Evolutionary conservation across 2,329 filamentous ascomycete genomes (phyloP), one percentile per base, ranked within the genome.

Genomic region (Beauveria sp.): DNA sequence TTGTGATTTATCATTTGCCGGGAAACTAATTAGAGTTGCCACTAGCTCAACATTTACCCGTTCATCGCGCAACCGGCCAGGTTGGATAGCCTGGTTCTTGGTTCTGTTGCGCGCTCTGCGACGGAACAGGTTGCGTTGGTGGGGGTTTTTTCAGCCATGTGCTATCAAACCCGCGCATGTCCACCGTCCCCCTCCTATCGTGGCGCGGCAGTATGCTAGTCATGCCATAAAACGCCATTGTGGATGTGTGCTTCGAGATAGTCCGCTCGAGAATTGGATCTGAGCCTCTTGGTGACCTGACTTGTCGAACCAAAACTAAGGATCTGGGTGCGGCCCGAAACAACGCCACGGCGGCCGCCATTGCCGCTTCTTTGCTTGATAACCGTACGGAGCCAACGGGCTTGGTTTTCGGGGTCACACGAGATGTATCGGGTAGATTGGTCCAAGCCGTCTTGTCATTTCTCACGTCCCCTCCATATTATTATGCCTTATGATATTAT

Each of bases 241-340:
- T 55, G 52, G 52, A 55, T 41, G 37, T 12, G 8, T 18, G 24
- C 20, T 30, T 44, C 18, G 16, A 43, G 9, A 44, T 7, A 28
- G 8, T 40, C 52, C 40, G 24, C 52, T 40, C 9, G 5, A 55
- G 52, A 44, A 28, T 43, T 55, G 52, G 52, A 55, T 20, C 40
- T 26, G 24, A 43, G 16, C 3, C 22, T 55, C 22, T 10, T 28
- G 37, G 9, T 37, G 30, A 40, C 16, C 9, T 53, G 34, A 37
- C 30, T 37, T 24, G n/a, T 40, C 20, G 46, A 40, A 28, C 14
- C 22, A 30, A 50, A n/a, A 50, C 5, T 50, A 24, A 12, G 24
- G 41, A 55, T 55, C 53, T 30, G 53, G 52, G 5, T 46, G 41
- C 53, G 53, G 53, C 41, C 53, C 53, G 53, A 55, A 54, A 46